Base-by-base conservation (phyloP, 208 protist genomes). In the Wallacemonas collosoma region DNA sequence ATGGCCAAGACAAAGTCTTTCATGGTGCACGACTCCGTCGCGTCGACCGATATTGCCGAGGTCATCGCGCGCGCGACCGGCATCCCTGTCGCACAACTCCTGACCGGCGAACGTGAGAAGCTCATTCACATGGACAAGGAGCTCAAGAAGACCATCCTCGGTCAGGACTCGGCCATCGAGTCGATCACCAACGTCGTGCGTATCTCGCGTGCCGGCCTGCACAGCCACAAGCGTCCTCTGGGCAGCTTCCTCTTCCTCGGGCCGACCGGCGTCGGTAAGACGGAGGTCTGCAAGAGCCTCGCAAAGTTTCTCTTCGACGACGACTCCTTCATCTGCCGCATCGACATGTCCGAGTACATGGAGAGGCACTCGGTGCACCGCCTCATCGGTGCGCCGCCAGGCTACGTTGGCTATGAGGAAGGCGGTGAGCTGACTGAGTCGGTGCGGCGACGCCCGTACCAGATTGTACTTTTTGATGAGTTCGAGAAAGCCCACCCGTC, bases 261-360 rank as follows among this genome's bases (percentile, higher is more conserved):
- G 47, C 93, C 97, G 51, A 98, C 98, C 45, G 98, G 98, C 67
- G 85, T 95, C 9, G 95, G 94, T n/a, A 98, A 99, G 89, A 99
- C 98, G 38, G 97, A 99, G 76, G 79, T 99, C 43, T 96, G 94
- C 74, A 99, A 99, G 83, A 81, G 93, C 54, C 85, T 99, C 2
- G 96, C 97, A 2, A 79, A 80, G 66, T 91, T 98, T 40, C 90
- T 99, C 15, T 99, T 99, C 70, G 98, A 99, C 80, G 90, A 98
- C 61, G 98, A 99, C 40, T 88, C 96, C 9, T 87, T 94, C 67
- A 98, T 99, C 43, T 92, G 98, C 48, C 90, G 98, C 36, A 97
- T 99, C 64, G 98, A 99, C 89, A 99, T 99, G 98, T 96, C 85
- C 68, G 98, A 99, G 87, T 99, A 99, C 87, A 99, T 99, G 96